A percentile compares a stretch with the other conserved stretches of the same genome.
phyloP scores from a whole-genome alignment of 78 protist genomes.

The Anaeramoeba flamelloides region DNA sequence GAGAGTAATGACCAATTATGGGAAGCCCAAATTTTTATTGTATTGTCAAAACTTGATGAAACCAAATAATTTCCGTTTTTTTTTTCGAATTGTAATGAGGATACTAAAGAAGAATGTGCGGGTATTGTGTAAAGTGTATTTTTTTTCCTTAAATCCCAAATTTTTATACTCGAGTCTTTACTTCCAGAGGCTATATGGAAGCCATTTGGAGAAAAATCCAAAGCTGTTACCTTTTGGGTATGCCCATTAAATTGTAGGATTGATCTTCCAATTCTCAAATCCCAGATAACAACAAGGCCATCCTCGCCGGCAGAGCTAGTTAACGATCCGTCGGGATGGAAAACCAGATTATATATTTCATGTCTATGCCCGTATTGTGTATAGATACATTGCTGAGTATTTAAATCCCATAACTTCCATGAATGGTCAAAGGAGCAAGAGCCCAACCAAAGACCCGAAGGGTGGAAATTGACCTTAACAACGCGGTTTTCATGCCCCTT shows the following conservation, averaged over 20 bases:
- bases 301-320: too few relatives aligned
- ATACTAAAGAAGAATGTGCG: constrained; percentile 36
- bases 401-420: constrained; percentile 14
- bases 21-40: too few relatives aligned
- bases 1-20: too few relatives aligned
- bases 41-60: constrained; percentile 11
- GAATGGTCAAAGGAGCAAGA: constrained; percentile 3
- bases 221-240: too few relatives aligned
- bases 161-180: too few relatives aligned
- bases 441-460: neutral
- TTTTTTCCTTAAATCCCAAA: too few relatives aligned
- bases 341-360: constrained; percentile 4
- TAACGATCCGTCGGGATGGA: constrained; percentile 21
- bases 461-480: constrained; percentile 2
- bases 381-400: neutral
- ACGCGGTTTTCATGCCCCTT: constrained; percentile 14
- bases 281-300: too few relatives aligned
- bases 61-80: neutral
- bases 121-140: constrained; percentile 18
- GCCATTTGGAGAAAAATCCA: too few relatives aligned
- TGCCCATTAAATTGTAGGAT: too few relatives aligned
- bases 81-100: constrained; percentile 15
- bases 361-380: constrained; percentile 15
- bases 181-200: too few relatives aligned
- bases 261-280: too few relatives aligned